These are phyloP conservation scores for Ogataea hybrid DNA, from an alignment of 1,139 yeast genomes.

Conservation along the genomic window DNA sequence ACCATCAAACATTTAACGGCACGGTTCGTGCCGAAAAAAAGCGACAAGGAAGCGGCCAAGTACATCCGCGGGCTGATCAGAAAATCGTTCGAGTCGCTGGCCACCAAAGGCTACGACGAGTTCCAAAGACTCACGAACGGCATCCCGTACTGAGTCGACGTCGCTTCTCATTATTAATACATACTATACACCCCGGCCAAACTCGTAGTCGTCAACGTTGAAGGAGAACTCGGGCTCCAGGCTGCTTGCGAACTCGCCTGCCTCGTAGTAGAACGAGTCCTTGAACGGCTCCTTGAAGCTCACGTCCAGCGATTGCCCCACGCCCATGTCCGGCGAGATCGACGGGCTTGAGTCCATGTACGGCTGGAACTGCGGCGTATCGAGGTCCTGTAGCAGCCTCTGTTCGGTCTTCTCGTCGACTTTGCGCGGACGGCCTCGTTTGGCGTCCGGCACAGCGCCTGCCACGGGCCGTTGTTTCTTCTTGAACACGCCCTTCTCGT, in stretches of 20 bases:
- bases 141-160: constrained; percentile 67
- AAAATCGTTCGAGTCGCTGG: constrained; percentile 82
- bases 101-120: constrained; percentile 95
- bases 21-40: constrained; percentile 78
- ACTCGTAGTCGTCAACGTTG: constrained; percentile 21
- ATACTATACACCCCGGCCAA: constrained; percentile 9
- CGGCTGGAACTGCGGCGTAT: constrained; percentile 5
- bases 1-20: constrained; percentile 75
- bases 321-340: constrained; percentile 6
- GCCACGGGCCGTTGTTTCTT: constrained; percentile 7
- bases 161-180: neutral
- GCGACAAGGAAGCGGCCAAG: constrained; percentile 82
- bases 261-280: constrained; percentile 14
- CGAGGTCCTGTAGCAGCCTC: constrained; percentile 11
- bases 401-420: constrained; percentile 6
- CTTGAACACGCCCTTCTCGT: constrained; percentile 29
- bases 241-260: constrained; percentile 1
- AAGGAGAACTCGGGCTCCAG: constrained; percentile 17
- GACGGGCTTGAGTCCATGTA: constrained; percentile 9
- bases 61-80: constrained; percentile 73
- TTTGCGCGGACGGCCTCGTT: constrained; percentile 13
- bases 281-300: constrained; percentile 8
- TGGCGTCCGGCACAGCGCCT: constrained; percentile 5
- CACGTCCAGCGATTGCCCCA: constrained; percentile 3
- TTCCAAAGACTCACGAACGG: constrained; percentile 96